A percentile compares a stretch with the other conserved stretches of the same genome.
These are phyloP conservation scores for Inonotus obliquus DNA, from an alignment of 1,284 basidiomycete species.

Conservation along the genomic window DNA sequence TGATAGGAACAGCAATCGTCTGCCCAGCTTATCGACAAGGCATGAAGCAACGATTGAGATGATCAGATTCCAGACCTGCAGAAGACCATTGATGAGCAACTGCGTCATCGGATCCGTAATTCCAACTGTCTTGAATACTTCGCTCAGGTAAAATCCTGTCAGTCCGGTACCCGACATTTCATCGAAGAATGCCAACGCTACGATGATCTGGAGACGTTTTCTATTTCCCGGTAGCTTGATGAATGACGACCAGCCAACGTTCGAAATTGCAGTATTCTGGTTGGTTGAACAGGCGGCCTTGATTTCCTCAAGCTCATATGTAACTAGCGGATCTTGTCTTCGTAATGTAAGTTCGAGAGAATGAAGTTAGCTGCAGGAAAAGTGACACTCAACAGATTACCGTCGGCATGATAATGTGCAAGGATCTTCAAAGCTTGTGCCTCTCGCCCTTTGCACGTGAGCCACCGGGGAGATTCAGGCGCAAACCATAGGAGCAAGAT, in stretches of 20 bases:
- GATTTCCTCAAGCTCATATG: conserved; percentile 73
- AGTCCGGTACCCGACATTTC: conserved; percentile 34
- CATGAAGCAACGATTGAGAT: conserved; percentile 57
- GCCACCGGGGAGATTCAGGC: conserved; percentile 70
- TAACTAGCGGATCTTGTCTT: conserved; percentile 63
- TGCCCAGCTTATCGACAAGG: conserved; percentile 54
- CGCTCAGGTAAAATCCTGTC: conserved; percentile 76
- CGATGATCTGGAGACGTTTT: conserved; percentile 61
- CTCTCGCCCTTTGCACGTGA: conserved; percentile 61
- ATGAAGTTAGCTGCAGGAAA: background rate
- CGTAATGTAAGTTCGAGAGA: background rate
- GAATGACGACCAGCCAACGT: conserved; percentile 59
- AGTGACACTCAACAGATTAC: conserved; percentile 41
- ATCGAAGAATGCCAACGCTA: conserved; percentile 67
- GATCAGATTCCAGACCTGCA: conserved; percentile 70
- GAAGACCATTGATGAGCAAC: conserved; percentile 39
- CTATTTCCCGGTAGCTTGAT: conserved; percentile 57
- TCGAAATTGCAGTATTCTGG: conserved; percentile 42
- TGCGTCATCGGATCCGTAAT: conserved; percentile 58
- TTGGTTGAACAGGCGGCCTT: conserved; percentile 59
- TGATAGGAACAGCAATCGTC: conserved; percentile 60
- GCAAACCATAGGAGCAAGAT: conserved; percentile 52
- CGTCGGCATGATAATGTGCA: conserved; percentile 71
- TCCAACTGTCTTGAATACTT: conserved; percentile 67
- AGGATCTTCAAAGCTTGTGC: conserved; percentile 53